Percentiles rank a stretch among this genome's conserved stretches.
These are phyloP conservation scores for Myriosclerotinia scirpicola DNA, from an alignment of 2,329 filamentous ascomycete genomes.

Conservation along the genomic window DNA sequence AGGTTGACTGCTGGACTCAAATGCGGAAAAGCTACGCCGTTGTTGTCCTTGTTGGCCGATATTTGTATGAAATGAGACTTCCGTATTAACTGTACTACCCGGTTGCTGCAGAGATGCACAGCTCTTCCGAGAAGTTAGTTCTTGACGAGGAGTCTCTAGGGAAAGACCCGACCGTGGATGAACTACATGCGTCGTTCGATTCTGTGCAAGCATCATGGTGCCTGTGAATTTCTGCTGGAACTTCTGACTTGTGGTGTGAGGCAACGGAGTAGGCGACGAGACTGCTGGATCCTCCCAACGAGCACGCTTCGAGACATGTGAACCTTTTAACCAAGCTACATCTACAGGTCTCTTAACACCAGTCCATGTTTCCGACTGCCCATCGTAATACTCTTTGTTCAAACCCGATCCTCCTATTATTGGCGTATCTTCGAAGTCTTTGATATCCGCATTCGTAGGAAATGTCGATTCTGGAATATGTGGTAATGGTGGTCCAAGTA, in stretches of 20 bases:
- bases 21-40: background rate
- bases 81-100: background rate
- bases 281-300: constrained; percentile 35
- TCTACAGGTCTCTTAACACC: constrained; percentile 31
- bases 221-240: background rate
- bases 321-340: constrained; percentile 38
- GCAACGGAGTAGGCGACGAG: constrained; percentile 37
- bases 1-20: background rate
- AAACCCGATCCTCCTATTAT: constrained; percentile 9
- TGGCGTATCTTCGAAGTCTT: constrained; percentile 7
- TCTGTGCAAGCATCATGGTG: background rate
- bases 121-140: background rate
- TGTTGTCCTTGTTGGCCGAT: constrained; percentile 11
- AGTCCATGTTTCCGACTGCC: constrained; percentile 6
- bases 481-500: background rate
- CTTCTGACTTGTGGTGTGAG: background rate
- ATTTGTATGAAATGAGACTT: constrained; percentile 9
- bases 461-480: background rate
- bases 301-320: constrained; percentile 37
- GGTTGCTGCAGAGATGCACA: background rate
- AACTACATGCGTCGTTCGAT: background rate
- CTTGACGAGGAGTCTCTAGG: background rate
- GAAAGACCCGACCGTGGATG: background rate
- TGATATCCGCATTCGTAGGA: background rate
- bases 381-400: background rate